Base-by-base conservation (phyloP, 345 rosid genomes). In the Orychophragmus violaceus region DNA sequence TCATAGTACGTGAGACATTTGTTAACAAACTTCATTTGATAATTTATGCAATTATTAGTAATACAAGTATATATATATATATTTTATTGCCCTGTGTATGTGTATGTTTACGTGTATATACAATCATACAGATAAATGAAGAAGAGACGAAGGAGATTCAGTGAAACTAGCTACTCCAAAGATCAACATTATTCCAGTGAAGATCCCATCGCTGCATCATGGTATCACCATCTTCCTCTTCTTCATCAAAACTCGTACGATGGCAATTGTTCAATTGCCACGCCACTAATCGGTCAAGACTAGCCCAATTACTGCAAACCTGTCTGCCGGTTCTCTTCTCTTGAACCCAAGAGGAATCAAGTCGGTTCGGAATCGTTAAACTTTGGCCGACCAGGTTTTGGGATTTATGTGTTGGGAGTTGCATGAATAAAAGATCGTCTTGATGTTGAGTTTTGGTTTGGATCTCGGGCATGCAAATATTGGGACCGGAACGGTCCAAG, bases 201-300 rank as follows among this genome's bases (percentile, higher is more conserved):
- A 60, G 29, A 45, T 68, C 59, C 68, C 56, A 51, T 54, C 44
- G 49, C 3, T 68, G 81, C 41, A 85, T 78, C 64, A 80, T 66
- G 13, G 72, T 74, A 60, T 68, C 49, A 39, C 77, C 79, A 50
- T 79, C 77, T 25, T 77, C 82, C 23, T 75, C 76, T 37, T 66
- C 80, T 24, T 74, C 78, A 35, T 55, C 78, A 60, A 80, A 80
- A 58, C 73, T 75, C 12, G 62, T 65, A 76, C 76, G 73, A 51
- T 59, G 77, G 59, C 72, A 68, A 23, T 74, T 74, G 66, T 94
- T 89, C n/a, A 94, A 87, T 60, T 91, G 99, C 16, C 93, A 91
- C 8, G 99, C 99, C 50, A 91, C 96, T 0, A 94, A 82, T 55
- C 90, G 84, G 64, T 94, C 99, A 8, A 91, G 76, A 5, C 88